Evolutionary conservation across 1,284 basidiomycete species (phyloP).

Genomic region (Trichosporon inkin): DNA sequence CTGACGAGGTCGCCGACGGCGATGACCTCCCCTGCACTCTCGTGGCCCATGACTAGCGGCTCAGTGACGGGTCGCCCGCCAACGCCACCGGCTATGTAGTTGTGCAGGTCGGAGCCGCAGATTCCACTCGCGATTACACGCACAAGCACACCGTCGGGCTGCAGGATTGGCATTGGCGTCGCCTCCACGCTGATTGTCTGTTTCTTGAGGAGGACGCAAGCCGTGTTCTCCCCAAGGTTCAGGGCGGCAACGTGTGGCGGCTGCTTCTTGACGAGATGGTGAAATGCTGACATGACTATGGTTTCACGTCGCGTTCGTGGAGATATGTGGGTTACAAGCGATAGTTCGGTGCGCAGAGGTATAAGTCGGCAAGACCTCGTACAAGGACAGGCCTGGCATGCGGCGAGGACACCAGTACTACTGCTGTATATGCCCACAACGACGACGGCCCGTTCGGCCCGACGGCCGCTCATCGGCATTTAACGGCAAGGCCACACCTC

Average conservation of each 20-base stretch:
- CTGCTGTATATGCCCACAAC: neutral
- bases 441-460: neutral
- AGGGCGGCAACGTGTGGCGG: constrained; percentile 36
- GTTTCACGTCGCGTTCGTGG: neutral
- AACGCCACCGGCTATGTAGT: constrained; percentile 43
- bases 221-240: constrained; percentile 36
- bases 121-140: constrained; percentile 44
- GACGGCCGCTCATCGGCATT: neutral
- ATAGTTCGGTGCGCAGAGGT: too few species aligned
- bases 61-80: constrained; percentile 43
- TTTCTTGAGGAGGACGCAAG: constrained; percentile 42
- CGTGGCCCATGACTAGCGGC: constrained; percentile 51
- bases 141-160: constrained; percentile 48
- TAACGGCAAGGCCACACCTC: constrained; percentile 9
- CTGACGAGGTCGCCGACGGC: constrained; percentile 46
- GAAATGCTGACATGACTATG: constrained; percentile 37
- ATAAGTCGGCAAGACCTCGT: too few species aligned
- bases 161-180: constrained; percentile 40
- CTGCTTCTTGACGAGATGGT: constrained; percentile 37
- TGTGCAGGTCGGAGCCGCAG: constrained; percentile 47
- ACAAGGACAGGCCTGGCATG: too few species aligned
- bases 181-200: constrained; percentile 34
- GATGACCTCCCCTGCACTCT: constrained; percentile 46
- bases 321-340: too few species aligned
- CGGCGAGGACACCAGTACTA: too few species aligned